Evolutionary conservation across 2,329 filamentous ascomycete species (phyloP).

Genomic region (Cladophialophora immunda): DNA sequence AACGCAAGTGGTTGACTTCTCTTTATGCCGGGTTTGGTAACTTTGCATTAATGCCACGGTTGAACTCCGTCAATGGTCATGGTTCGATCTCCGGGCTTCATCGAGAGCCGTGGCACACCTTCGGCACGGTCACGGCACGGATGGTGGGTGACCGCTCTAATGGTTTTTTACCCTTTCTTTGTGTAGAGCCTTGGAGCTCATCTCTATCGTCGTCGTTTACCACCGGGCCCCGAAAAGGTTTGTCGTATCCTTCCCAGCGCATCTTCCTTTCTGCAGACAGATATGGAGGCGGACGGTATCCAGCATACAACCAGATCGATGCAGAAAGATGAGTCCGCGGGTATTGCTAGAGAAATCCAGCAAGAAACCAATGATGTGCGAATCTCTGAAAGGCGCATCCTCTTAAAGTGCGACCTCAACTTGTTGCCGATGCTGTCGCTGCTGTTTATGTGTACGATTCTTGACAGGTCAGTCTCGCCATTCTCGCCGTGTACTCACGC

Average conservation of each 20-base stretch:
- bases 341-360: neutral
- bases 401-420: slow-evolving; percentile 47
- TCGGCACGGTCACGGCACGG: neutral
- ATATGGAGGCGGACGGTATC: neutral
- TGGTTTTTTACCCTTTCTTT: neutral
- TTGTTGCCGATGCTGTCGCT: slow-evolving; percentile 58
- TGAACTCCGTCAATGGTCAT: neutral
- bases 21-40: neutral
- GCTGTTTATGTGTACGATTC: slow-evolving; percentile 55
- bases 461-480: slow-evolving; percentile 35
- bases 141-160: neutral
- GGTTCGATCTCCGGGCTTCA: neutral
- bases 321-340: neutral
- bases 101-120: neutral
- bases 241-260: neutral
- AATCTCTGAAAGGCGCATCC: neutral
- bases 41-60: neutral
- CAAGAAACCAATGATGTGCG: neutral
- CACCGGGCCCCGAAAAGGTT: neutral
- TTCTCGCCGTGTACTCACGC: neutral
- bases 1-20: neutral
- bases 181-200: neutral
- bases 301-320: neutral
- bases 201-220: neutral
- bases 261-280: neutral